A percentile compares a stretch with the other conserved stretches of the same genome.
These are phyloP conservation scores for Globisporangium recalcitrans DNA, from an alignment of 352 stramenopile species.

Conservation along the genomic window DNA sequence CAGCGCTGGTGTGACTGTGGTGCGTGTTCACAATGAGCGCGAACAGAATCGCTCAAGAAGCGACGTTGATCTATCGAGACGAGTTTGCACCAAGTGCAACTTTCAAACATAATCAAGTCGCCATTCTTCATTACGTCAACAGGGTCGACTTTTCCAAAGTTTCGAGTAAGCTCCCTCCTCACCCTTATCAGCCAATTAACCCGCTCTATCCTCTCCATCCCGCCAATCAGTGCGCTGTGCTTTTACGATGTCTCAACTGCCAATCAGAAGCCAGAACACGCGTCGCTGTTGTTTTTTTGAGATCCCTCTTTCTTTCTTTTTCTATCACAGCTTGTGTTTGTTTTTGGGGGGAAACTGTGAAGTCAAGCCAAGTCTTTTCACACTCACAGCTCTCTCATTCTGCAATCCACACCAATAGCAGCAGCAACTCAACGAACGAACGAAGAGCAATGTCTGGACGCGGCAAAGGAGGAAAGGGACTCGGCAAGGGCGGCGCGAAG, in stretches of 20 bases:
- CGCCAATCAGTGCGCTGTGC: not conserved
- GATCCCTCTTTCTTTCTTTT: not conserved
- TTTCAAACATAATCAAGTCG: not conserved
- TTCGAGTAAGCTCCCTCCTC: not conserved
- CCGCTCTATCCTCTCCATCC: not conserved
- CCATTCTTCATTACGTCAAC: not conserved
- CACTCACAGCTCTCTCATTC: constrained; percentile 1
- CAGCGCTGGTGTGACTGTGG: too few species aligned
- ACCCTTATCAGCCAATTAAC: not conserved
- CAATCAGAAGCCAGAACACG: not conserved
- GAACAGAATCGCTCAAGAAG: too few species aligned
- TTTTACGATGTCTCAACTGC: not conserved
- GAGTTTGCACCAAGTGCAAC: too few species aligned
- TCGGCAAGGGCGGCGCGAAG: constrained; percentile 82
- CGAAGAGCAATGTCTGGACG: constrained; percentile 88
- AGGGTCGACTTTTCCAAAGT: too few species aligned
- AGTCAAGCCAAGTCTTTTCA: not conserved
- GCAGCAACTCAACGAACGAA: constrained; percentile 2
- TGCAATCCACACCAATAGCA: constrained; percentile 3
- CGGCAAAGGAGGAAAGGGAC: constrained; percentile 78
- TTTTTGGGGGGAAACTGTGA: not conserved
- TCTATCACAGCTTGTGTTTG: too few species aligned
- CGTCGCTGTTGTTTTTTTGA: not conserved
- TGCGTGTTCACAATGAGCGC: too few species aligned
- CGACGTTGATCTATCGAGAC: too few species aligned